These are phyloP conservation scores for Candida boidinii DNA, from an alignment of 805 yeast genomes.

Conservation along the genomic window DNA sequence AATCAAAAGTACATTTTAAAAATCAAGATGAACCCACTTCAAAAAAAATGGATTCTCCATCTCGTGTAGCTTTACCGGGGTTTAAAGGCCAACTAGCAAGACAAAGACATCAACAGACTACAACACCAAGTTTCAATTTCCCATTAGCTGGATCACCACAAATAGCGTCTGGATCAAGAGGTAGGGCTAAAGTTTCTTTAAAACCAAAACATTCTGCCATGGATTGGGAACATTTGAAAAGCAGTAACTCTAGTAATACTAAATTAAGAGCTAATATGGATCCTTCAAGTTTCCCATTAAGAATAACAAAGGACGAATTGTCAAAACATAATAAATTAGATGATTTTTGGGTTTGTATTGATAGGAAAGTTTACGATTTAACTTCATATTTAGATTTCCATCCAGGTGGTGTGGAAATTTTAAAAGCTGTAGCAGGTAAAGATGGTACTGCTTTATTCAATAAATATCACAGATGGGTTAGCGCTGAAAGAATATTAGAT, in stretches of 20 bases:
- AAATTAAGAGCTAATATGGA: slow-evolving; percentile 46
- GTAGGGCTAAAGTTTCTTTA: slow-evolving; percentile 49
- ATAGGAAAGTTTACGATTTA: slow-evolving; percentile 78
- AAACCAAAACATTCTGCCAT: slow-evolving; percentile 79
- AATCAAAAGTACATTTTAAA: too few species aligned
- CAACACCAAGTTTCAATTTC: too few species aligned
- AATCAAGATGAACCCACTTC: too few species aligned
- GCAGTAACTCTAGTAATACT: slow-evolving; percentile 23
- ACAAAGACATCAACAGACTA: too few species aligned
- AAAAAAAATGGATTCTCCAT: too few species aligned
- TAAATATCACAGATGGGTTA: slow-evolving; percentile 68
- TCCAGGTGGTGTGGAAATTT: slow-evolving; percentile 84
- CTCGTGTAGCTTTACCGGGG: too few species aligned
- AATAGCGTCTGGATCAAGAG: not conserved
- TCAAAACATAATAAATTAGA: slow-evolving; percentile 44
- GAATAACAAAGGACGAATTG: slow-evolving; percentile 50
- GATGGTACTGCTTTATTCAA: slow-evolving; percentile 76
- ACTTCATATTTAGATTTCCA: slow-evolving; percentile 79
- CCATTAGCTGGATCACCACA: not conserved
- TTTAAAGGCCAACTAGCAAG: too few species aligned
- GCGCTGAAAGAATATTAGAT: slow-evolving; percentile 71
- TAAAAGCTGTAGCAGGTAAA: slow-evolving; percentile 71
- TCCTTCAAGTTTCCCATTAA: slow-evolving; percentile 41
- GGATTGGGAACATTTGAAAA: slow-evolving; percentile 70
- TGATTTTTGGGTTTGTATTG: slow-evolving; percentile 83